Percentiles rank a stretch among this genome's conserved stretches.
Conservation (phyloP, 1,139 yeast species). For the Yarrowia galli region DNA sequence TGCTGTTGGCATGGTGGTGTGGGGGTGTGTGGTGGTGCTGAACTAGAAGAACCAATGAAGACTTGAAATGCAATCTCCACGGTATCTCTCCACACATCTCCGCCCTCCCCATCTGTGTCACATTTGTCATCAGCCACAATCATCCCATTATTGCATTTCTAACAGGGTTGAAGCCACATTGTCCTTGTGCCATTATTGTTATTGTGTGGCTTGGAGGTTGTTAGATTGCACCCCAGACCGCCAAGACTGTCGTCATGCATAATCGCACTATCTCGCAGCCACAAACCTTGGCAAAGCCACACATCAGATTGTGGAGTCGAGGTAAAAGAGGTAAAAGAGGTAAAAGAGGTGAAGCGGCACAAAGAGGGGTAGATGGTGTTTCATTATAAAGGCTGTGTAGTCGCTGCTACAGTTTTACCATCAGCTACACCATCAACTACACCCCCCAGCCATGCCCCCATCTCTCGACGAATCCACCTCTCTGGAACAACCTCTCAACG, state of each 20-base stretch:
- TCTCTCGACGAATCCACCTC: conserved; percentile 8
- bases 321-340: background rate
- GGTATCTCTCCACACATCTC: background rate
- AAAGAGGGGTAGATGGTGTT: background rate
- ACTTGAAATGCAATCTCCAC: background rate
- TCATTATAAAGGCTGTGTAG: too few species aligned
- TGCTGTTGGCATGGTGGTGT: background rate
- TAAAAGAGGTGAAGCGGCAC: too few species aligned
- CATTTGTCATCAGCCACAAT: conserved; percentile 28
- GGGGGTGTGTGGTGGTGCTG: background rate
- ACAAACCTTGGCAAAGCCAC: conserved; percentile 35
- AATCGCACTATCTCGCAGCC: conserved; percentile 35
- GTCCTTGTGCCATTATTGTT: too few species aligned
- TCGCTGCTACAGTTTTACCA: too few species aligned
- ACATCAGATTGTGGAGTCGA: background rate
- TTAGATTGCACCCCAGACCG: background rate
- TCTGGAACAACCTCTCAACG: conserved; percentile 4
- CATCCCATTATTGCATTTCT: conserved; percentile 1
- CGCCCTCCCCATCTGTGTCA: background rate
- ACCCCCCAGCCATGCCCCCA: background rate
- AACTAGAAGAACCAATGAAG: background rate
- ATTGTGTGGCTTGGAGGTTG: conserved; percentile 6
- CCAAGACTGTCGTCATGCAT: background rate
- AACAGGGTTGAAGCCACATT: conserved; percentile 32
- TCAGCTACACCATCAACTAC: too few species aligned